Evolutionary conservation across 2,329 filamentous ascomycete genomes (phyloP).

Genomic region (Blastomyces gilchristii): DNA sequence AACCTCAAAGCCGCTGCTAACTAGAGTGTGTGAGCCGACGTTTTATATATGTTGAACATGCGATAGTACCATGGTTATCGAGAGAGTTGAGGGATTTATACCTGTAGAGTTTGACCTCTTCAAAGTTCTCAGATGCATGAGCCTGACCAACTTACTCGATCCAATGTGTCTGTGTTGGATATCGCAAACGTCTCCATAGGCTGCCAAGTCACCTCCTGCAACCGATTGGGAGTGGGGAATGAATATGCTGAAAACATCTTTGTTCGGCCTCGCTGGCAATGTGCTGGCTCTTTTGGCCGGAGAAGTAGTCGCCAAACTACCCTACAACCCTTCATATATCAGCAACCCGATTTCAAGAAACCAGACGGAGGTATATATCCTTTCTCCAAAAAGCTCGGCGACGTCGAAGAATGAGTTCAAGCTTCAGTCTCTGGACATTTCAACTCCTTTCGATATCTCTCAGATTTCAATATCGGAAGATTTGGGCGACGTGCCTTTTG

Average conservation of each 20-base stretch:
- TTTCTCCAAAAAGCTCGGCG: constrained; percentile 8
- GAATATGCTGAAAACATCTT: constrained; percentile 11
- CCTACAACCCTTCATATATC: constrained; percentile 17
- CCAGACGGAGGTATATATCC: constrained; percentile 10
- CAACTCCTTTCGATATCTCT: constrained; percentile 17
- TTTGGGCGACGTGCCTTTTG: constrained; percentile 2
- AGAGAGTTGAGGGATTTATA: not conserved
- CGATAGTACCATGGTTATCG: not conserved
- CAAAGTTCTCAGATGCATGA: not conserved
- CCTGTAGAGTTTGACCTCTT: not conserved
- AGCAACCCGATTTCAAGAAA: constrained; percentile 11
- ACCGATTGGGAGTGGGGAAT: not conserved
- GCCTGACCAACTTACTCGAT: not conserved
- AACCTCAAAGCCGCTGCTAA: not conserved
- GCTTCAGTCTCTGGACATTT: constrained; percentile 13
- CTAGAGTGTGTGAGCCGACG: not conserved
- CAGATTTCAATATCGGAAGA: constrained; percentile 31
- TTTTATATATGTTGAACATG: not conserved
- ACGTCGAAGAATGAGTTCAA: constrained; percentile 11
- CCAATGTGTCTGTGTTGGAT: constrained; percentile 2
- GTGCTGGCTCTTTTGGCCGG: not conserved
- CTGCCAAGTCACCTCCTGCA: not conserved
- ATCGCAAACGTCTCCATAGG: not conserved
- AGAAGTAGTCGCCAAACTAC: constrained; percentile 5
- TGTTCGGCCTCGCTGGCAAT: not conserved